phyloP scores from a whole-genome alignment of 2,329 filamentous ascomycete genomes.

The Mycosphaerella arachidis region DNA sequence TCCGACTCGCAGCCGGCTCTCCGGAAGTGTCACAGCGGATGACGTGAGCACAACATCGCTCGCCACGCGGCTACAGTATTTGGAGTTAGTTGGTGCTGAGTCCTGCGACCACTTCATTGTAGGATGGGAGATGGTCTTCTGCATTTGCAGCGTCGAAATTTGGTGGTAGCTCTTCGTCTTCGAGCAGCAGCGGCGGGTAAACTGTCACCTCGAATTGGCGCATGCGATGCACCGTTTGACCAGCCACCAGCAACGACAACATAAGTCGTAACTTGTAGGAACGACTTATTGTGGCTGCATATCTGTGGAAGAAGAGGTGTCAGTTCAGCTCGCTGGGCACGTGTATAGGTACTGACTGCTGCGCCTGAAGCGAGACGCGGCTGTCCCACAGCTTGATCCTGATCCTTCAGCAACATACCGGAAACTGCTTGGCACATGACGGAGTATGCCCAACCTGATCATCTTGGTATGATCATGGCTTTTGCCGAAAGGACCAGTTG shows the following conservation, averaged over 20 bases:
- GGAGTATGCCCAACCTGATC: neutral
- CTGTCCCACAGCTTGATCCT: no score
- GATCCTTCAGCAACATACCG: no score
- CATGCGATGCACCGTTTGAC: neutral
- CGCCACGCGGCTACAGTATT: neutral
- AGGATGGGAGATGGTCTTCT: neutral
- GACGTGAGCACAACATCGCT: neutral
- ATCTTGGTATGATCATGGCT: neutral
- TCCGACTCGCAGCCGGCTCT: neutral
- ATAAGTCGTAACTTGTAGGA: constrained; percentile 7
- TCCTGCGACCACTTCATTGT: constrained; percentile 1
- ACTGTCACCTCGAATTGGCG: constrained; percentile 1
- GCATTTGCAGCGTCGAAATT: neutral
- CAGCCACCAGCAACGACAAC: neutral
- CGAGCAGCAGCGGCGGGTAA: constrained; percentile 1
- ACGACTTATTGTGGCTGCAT: neutral
- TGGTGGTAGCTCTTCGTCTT: neutral
- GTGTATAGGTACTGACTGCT: no score
- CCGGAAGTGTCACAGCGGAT: neutral
- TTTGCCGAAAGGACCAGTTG: neutral
- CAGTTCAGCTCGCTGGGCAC: no score
- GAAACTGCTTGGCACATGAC: constrained; percentile 2
- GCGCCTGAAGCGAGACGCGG: no score
- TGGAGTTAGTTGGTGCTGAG: neutral
- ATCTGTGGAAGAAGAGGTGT: no score